These are phyloP conservation scores for Berkeleyomyces basicola DNA, from an alignment of 2,329 filamentous ascomycete genomes.

Conservation along the genomic window DNA sequence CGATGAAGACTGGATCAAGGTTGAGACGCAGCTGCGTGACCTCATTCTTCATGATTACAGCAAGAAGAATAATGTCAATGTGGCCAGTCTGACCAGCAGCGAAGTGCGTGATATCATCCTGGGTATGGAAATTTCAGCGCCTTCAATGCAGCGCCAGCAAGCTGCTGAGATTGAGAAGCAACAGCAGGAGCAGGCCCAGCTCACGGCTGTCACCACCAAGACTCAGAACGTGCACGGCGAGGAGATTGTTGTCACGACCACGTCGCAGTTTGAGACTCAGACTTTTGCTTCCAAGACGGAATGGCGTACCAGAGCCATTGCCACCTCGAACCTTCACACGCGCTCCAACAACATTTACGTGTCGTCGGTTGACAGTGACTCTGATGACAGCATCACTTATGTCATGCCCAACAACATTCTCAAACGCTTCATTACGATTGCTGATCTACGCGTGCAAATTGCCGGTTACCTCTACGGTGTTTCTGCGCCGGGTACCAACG, in stretches of 20 bases:
- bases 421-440: slow-evolving; percentile 95
- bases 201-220: slow-evolving; percentile 95
- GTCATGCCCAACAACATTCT: slow-evolving; percentile 99
- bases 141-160: slow-evolving; percentile 94
- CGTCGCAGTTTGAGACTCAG: slow-evolving; percentile 93
- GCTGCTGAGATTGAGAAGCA: slow-evolving; percentile 98
- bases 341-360: slow-evolving; percentile 98
- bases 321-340: slow-evolving; percentile 85
- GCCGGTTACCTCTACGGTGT: slow-evolving; percentile 89
- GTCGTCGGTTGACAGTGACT: slow-evolving; percentile 80
- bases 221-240: slow-evolving; percentile 94
- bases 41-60: slow-evolving; percentile 96
- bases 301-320: slow-evolving; percentile 93
- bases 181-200: slow-evolving; percentile 87
- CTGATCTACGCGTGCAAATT: slow-evolving; percentile 90
- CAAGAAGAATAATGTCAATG: slow-evolving; percentile 99
- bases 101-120: slow-evolving; percentile 97
- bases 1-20: slow-evolving; percentile 98
- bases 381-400: slow-evolving; percentile 74
- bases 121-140: slow-evolving; percentile 98
- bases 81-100: slow-evolving; percentile 85
- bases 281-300: slow-evolving; percentile 98
- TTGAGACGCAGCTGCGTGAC: slow-evolving; percentile 92
- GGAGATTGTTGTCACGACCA: slow-evolving; percentile 96
- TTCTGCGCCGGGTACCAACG: slow-evolving; percentile 87